Evolutionary conservation across 1,139 yeast species (phyloP).

Genomic region (Geotrichum carabidarum): DNA sequence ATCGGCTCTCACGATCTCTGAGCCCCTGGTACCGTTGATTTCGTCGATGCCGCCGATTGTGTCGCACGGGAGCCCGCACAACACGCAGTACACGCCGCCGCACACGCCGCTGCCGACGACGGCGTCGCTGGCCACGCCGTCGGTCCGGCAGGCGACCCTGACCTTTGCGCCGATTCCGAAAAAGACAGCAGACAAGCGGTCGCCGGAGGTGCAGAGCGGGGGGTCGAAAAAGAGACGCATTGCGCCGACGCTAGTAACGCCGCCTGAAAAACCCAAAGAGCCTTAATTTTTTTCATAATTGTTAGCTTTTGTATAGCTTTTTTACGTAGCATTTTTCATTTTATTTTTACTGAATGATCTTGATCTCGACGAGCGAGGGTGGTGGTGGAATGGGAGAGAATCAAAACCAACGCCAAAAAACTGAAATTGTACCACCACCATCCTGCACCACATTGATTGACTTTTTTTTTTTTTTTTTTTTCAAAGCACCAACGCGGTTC

Average conservation of each 20-base stretch:
- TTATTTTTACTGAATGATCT: too few relatives aligned
- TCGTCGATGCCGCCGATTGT: slow-evolving; percentile 19
- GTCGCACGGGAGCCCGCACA: slow-evolving; percentile 13
- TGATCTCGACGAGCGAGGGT: too few relatives aligned
- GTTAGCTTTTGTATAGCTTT: not conserved
- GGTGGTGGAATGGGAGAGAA: too few relatives aligned
- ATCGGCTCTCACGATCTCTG: slow-evolving; percentile 8
- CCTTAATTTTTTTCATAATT: not conserved
- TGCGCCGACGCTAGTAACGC: slow-evolving; percentile 42
- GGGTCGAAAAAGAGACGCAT: slow-evolving; percentile 43
- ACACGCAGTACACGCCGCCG: slow-evolving; percentile 13
- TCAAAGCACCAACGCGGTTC: not conserved
- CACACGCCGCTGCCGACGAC: slow-evolving; percentile 15
- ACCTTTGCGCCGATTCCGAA: not conserved
- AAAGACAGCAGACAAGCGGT: not conserved
- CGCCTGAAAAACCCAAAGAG: slow-evolving; percentile 9
- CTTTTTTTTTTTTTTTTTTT: too few relatives aligned
- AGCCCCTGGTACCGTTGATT: slow-evolving; percentile 14
- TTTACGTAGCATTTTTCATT: not conserved
- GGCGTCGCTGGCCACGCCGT: not conserved
- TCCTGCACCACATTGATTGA: too few relatives aligned
- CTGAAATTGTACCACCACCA: too few relatives aligned
- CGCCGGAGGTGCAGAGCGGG: not conserved
- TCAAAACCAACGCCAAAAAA: too few relatives aligned
- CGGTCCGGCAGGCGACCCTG: slow-evolving; percentile 1